phyloP scores from a whole-genome alignment of 108 stramenopile genomes.

The Fistulifera solaris region DNA sequence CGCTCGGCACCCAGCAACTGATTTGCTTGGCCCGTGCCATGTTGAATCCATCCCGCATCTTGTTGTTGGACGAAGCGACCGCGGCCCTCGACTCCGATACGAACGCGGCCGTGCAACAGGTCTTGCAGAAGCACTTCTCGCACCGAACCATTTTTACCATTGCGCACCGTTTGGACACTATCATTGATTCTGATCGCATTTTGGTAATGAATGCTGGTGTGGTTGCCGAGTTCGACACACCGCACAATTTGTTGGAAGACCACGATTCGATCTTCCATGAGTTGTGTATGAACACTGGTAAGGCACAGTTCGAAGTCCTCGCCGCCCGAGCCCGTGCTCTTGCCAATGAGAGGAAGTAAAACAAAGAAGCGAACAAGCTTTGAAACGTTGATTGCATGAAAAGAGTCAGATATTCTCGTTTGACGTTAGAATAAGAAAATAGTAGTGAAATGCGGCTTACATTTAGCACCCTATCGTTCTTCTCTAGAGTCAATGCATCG shows the following conservation, averaged over 20 bases:
- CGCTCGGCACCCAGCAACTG: conserved; percentile 87
- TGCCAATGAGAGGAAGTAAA: background rate
- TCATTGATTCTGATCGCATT: conserved; percentile 89
- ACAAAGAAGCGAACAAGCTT: background rate
- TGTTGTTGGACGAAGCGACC: conserved; percentile 89
- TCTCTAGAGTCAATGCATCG: too few relatives aligned
- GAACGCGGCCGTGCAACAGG: conserved; percentile 75
- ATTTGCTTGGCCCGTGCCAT: conserved; percentile 89
- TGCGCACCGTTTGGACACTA: conserved; percentile 91
- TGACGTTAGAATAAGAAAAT: too few relatives aligned
- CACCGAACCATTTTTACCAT: conserved; percentile 80
- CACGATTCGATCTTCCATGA: conserved; percentile 61
- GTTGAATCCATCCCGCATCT: conserved; percentile 55
- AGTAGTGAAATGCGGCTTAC: too few relatives aligned
- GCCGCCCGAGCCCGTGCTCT: too few relatives aligned
- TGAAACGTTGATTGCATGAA: background rate
- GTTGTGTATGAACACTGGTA: conserved; percentile 68
- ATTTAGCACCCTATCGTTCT: too few relatives aligned
- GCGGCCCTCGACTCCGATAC: conserved; percentile 81
- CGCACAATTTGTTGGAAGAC: conserved; percentile 61
- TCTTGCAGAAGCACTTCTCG: conserved; percentile 55
- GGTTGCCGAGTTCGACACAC: conserved; percentile 78
- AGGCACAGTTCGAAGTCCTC: conserved; percentile 11
- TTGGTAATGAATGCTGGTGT: conserved; percentile 85
- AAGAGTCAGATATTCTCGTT: too few relatives aligned